Evolutionary conservation across 805 yeast genomes (phyloP), one percentile per base, ranked within the genome.

Genomic region (Zygoascus ofunaensis): DNA sequence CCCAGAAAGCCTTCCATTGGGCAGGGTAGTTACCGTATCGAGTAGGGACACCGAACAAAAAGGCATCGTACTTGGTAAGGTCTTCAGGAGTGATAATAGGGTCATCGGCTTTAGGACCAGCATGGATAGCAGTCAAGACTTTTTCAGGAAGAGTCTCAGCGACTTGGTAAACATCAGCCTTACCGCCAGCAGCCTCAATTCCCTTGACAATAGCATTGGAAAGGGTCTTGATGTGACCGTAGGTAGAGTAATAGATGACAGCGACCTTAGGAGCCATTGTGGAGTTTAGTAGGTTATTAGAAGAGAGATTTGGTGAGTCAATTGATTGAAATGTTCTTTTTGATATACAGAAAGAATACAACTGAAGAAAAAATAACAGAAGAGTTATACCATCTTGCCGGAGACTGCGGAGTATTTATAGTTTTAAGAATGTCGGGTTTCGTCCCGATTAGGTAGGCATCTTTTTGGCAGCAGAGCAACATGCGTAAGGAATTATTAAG

Each of bases 221-320:
- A 57, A 87, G 58, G 28, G 69, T 62, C 49, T 74, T 74, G 52
- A 85, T 67, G 65, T 87, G 96, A 49, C 86, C 87, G 68, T 82
- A 86, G 36, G 79, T 69, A 21, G 95, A 80, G 72, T 86, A 87
- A 44, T 41, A 42, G 20, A 34, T 34, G 22, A 39, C 28, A 26
- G 37, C 40, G 17, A 36, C 24, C 20, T 36, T 36, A 20, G 41
- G 35, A 72, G 87, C 63, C 77, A 80, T 61, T 87, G 86, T 73
- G 80, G 95, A 26, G 61, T 80, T 52, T 86, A 83, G 69, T 89
- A 87, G 50, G 95, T 87, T 66, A 66, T 82, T 53, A 77, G 78
- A 52, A 65, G 69, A 35, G 57, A 84, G 55, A 92, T 95, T 26
- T 76, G 79, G 61, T 68, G 82, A 35, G 77, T 77, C 57, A 74